phyloP scores from a whole-genome alignment of 352 stramenopile genomes.

The Globisporangium ultimum region DNA sequence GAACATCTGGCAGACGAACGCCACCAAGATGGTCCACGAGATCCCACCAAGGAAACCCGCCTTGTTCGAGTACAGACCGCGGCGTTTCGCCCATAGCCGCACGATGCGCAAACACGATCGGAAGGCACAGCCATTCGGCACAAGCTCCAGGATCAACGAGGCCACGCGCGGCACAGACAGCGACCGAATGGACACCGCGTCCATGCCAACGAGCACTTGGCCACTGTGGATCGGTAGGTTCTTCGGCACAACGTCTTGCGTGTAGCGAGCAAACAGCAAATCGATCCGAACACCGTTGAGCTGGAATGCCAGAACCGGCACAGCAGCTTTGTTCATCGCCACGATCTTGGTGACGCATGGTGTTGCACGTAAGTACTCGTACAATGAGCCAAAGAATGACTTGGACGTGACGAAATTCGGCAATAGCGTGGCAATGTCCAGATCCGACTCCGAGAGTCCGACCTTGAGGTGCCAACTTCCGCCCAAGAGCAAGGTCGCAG shows the following conservation, averaged over 20 bases:
- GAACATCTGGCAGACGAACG: slow-evolving; percentile 87
- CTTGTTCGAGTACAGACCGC: slow-evolving; percentile 85
- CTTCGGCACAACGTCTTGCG: slow-evolving; percentile 61
- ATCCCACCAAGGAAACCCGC: slow-evolving; percentile 77
- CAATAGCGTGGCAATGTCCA: slow-evolving; percentile 77
- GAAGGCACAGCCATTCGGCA: slow-evolving; percentile 72
- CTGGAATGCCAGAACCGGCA: slow-evolving; percentile 75
- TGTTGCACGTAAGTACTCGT: slow-evolving; percentile 39
- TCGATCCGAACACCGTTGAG: slow-evolving; percentile 66
- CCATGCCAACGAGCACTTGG: slow-evolving; percentile 72
- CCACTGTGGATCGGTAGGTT: slow-evolving; percentile 75
- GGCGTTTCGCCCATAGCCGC: slow-evolving; percentile 68
- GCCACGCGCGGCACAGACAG: slow-evolving; percentile 74
- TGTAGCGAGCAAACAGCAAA: slow-evolving; percentile 73
- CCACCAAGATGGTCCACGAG: slow-evolving; percentile 84
- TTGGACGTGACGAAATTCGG: slow-evolving; percentile 56
- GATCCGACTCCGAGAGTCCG: slow-evolving; percentile 64
- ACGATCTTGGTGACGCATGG: slow-evolving; percentile 56
- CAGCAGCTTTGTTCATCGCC: slow-evolving; percentile 63
- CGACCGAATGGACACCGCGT: slow-evolving; percentile 68
- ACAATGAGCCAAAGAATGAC: slow-evolving; percentile 67
- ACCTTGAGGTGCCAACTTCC: slow-evolving; percentile 85
- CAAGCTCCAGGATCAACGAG: slow-evolving; percentile 77
- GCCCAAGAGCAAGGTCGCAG: slow-evolving; percentile 64
- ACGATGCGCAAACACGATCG: slow-evolving; percentile 69